These are phyloP conservation scores for Fusarium staphyleae DNA, from an alignment of 2,329 filamentous ascomycete genomes.

Conservation along the genomic window DNA sequence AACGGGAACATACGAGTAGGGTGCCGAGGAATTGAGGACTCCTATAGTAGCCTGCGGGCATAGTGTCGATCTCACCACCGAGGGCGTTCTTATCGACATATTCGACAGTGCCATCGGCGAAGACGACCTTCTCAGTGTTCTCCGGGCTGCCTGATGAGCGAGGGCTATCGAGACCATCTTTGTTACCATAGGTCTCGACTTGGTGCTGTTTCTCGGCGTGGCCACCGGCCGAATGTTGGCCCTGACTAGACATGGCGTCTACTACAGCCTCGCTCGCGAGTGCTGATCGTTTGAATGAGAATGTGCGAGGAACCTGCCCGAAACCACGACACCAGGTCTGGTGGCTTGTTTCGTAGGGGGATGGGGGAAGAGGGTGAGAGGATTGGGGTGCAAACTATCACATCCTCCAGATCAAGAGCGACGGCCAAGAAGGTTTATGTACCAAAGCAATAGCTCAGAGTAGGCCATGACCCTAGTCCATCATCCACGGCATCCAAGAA, in stretches of 20 bases:
- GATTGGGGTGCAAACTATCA: background rate
- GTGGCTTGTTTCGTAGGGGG: background rate
- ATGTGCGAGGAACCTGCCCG: background rate
- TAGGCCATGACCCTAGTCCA: background rate
- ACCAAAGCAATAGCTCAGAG: background rate
- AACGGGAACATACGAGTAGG: slow-evolving; percentile 40
- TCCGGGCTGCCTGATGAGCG: slow-evolving; percentile 3
- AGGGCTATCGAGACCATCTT: slow-evolving; percentile 18
- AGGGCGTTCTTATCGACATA: slow-evolving; percentile 51
- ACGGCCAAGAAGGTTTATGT: slow-evolving; percentile 16
- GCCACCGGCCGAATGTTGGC: slow-evolving; percentile 4
- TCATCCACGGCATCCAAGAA: background rate
- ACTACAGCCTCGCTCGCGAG: background rate
- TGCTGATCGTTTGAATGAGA: background rate
- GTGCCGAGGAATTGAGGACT: slow-evolving; percentile 52
- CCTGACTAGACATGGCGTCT: slow-evolving; percentile 5
- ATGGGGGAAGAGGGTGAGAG: background rate
- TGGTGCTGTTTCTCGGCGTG: slow-evolving; percentile 4
- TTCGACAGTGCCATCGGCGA: slow-evolving; percentile 53
- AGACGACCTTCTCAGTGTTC: slow-evolving; percentile 42
- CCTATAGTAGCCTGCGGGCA: slow-evolving; percentile 52
- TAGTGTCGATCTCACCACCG: slow-evolving; percentile 50
- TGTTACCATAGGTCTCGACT: background rate
- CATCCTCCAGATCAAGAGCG: background rate
- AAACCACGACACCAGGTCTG: slow-evolving; percentile 15